Evolutionary conservation across 495 filamentous ascomycete species (phyloP).

Genomic region (Emericellopsis terricola): DNA sequence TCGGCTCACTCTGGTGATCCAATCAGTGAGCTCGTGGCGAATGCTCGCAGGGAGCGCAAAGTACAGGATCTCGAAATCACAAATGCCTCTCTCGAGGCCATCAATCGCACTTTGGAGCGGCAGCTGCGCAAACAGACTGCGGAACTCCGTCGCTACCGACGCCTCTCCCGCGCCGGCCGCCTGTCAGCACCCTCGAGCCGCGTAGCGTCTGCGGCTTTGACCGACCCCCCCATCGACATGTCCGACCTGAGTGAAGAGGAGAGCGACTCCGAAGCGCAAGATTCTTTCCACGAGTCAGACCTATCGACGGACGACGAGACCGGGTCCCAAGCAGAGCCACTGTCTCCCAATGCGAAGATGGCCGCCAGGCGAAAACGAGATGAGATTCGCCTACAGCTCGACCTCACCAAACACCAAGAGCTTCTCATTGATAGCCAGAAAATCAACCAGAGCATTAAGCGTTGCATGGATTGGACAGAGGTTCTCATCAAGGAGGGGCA

Average conservation of each 20-base stretch:
- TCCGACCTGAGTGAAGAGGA: slow-evolving; percentile 26
- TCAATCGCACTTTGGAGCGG: slow-evolving; percentile 82
- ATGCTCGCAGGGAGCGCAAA: slow-evolving; percentile 81
- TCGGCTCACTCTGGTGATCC: slow-evolving; percentile 27
- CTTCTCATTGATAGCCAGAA: slow-evolving; percentile 76
- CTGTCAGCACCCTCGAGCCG: slow-evolving; percentile 29
- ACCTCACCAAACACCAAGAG: slow-evolving; percentile 77
- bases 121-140: slow-evolving; percentile 82
- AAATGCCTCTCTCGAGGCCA: slow-evolving; percentile 89
- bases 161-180: slow-evolving; percentile 59
- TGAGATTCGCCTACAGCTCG: slow-evolving; percentile 59
- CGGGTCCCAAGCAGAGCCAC: slow-evolving; percentile 25
- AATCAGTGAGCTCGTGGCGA: slow-evolving; percentile 51
- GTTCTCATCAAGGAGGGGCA: slow-evolving; percentile 75
- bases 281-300: slow-evolving; percentile 13
- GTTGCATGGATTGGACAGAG: slow-evolving; percentile 75
- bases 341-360: slow-evolving; percentile 22
- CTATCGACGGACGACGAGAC: slow-evolving; percentile 12
- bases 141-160: slow-evolving; percentile 68
- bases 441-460: slow-evolving; percentile 81
- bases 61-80: slow-evolving; percentile 96
- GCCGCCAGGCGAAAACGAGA: slow-evolving; percentile 38
- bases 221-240: slow-evolving; percentile 6
- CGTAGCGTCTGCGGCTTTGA: slow-evolving; percentile 7
- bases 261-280: slow-evolving; percentile 16